Evolutionary conservation across 192 early-diverging fungal genomes (phyloP), one percentile per base, ranked within the genome.

Genomic region (Coemansia reversa): DNA sequence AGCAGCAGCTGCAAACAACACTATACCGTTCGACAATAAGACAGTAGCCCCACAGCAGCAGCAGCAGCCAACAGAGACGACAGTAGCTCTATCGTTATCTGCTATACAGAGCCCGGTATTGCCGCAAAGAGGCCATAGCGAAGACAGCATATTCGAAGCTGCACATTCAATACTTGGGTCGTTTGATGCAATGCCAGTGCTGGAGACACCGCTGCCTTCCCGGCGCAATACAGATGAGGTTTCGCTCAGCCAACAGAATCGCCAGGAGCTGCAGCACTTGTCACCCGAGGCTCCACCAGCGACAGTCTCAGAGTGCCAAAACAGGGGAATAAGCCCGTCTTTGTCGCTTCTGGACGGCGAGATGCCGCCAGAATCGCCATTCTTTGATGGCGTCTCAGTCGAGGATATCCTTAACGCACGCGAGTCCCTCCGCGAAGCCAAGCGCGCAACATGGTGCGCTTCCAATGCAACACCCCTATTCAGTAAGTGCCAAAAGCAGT

Each of bases 181-280:
- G 62, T 39, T 64, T 19, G 39, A 49, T 9, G 39, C 48, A 53
- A 12, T 59, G 45, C n/a, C 29, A 1, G 35, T 59, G 48, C 47
- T 67, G 49, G 75, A 65, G 28, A 78, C 75, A 4, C 75, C 75
- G 24, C 70, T 70, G 18, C 47, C 66, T 8, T 78, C 75, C 20
- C 65, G 70, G n/a, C 49, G 75, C 16, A 78, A 72, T 60, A 72
- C 69, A 4, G 75, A 72, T 45, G 70, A 69, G 62, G 65, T 70
- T 28, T 25, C 59, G 12, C 56, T 65, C 48, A 62, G 54, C 29
- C 52, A 53, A 28, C 57, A 67, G 58, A 51, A 61, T n/a, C 58
- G 53, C 59, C 53, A 66, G 55, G 55, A 60, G 24, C 54, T 67
- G 48, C 69, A 58, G 24, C 60, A 45, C 20, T 29, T 60, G 33